Evolutionary conservation across 306 rosid species (phyloP).

Genomic region (Alnus glutinosa): DNA sequence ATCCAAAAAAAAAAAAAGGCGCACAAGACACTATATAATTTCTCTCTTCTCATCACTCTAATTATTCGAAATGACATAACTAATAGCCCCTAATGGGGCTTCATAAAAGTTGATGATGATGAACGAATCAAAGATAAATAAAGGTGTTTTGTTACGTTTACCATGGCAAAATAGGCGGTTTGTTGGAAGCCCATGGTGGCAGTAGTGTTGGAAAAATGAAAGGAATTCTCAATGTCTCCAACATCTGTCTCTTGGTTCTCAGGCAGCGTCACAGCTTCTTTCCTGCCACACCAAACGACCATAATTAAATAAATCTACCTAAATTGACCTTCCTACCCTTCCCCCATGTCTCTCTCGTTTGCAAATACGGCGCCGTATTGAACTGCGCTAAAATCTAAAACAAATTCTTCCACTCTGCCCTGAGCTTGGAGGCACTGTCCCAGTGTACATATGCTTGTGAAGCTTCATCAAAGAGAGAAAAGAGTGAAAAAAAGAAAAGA

Average conservation of each 20-base stretch:
- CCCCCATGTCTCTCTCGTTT: background rate
- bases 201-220: slow-evolving; percentile 36
- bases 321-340: slow-evolving; percentile 10
- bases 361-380: background rate
- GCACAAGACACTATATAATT: background rate
- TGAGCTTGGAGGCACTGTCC: background rate
- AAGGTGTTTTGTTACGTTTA: slow-evolving; percentile 25
- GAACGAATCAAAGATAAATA: background rate
- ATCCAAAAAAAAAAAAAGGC: background rate
- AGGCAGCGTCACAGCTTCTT: slow-evolving; percentile 63
- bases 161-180: slow-evolving; percentile 66
- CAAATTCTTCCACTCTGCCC: background rate
- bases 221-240: slow-evolving; percentile 54
- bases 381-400: background rate
- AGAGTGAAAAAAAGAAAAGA: background rate
- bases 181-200: slow-evolving; percentile 50
- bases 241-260: slow-evolving; percentile 43
- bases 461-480: too few relatives aligned
- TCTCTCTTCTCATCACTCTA: background rate
- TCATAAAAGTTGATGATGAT: background rate
- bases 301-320: slow-evolving; percentile 5
- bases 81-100: background rate
- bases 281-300: slow-evolving; percentile 42
- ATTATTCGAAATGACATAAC: background rate
- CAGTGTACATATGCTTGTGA: background rate